A percentile compares a stretch with the other conserved stretches of the same genome.
Conservation (phyloP, 192 early-diverging fungal species). For the Coemansia sp. region DNA sequence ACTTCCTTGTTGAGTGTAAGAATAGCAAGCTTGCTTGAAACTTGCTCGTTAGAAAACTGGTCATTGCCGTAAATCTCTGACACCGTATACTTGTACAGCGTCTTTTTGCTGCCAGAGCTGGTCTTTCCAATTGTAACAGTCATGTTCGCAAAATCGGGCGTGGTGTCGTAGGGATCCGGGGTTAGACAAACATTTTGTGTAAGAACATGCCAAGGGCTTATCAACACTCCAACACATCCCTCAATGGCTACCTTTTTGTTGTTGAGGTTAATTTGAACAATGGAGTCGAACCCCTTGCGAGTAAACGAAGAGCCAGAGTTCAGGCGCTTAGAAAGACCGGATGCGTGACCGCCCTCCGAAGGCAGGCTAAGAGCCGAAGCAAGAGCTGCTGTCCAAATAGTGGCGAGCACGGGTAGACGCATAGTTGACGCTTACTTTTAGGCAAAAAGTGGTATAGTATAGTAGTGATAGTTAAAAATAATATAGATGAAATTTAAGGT, state of each 20-base stretch:
- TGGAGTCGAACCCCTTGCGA: slow-evolving; percentile 14
- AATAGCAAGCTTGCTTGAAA: slow-evolving; percentile 10
- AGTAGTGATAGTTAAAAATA: background rate
- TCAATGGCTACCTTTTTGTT: background rate
- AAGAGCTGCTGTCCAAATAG: background rate
- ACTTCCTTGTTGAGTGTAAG: slow-evolving; percentile 14
- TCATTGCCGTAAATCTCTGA: background rate
- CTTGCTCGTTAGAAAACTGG: background rate
- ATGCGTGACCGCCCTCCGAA: background rate
- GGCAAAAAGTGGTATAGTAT: background rate
- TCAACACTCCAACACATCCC: slow-evolving; percentile 20
- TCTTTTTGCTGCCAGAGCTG: background rate
- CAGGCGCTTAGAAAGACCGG: background rate
- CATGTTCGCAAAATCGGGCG: background rate
- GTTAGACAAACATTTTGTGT: background rate
- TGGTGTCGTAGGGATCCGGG: background rate
- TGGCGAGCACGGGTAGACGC: slow-evolving; percentile 1
- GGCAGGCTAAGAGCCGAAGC: background rate
- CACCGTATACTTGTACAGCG: slow-evolving; percentile 1
- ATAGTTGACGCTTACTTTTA: background rate
- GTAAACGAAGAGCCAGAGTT: background rate
- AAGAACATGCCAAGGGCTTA: slow-evolving; percentile 17
- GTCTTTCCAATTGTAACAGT: slow-evolving; percentile 13
- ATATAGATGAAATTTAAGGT: background rate
- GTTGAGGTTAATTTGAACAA: background rate